These are phyloP conservation scores for Ophiostoma triangulosporum DNA, from an alignment of 2,329 filamentous ascomycete genomes.

Conservation along the genomic window DNA sequence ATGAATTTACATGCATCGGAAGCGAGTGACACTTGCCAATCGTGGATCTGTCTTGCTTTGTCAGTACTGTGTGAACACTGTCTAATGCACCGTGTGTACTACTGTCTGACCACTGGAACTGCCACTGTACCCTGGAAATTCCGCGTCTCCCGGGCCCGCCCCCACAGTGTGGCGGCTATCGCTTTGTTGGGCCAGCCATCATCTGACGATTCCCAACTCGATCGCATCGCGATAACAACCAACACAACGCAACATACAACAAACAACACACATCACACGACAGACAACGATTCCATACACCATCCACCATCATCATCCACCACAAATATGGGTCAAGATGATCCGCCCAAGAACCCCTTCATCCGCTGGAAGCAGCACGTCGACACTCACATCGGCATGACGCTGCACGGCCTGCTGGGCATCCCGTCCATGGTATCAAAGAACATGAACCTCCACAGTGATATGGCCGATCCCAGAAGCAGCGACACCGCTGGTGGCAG, in stretches of 20 bases:
- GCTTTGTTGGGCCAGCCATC: neutral
- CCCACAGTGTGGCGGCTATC: neutral
- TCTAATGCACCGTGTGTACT: neutral
- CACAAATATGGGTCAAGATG: slow-evolving; percentile 13
- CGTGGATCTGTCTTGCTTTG: neutral
- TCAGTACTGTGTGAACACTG: neutral
- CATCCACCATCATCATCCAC: neutral
- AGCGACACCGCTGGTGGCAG: neutral
- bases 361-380: slow-evolving; percentile 28
- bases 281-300: neutral
- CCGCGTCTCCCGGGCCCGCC: neutral
- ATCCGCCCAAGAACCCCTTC: slow-evolving; percentile 23
- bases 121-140: neutral
- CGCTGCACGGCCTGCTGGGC: slow-evolving; percentile 19
- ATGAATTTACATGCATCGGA: too few species aligned
- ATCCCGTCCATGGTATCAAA: slow-evolving; percentile 17
- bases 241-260: neutral
- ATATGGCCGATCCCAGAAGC: slow-evolving; percentile 2
- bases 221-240: neutral
- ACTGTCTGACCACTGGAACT: neutral
- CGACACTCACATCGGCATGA: slow-evolving; percentile 24
- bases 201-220: neutral
- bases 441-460: slow-evolving; percentile 15
- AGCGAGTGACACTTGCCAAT: neutral
- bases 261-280: neutral